Conservation (phyloP, 2,329 filamentous ascomycete genomes). For the Tolypocladium guangdongense region DNA sequence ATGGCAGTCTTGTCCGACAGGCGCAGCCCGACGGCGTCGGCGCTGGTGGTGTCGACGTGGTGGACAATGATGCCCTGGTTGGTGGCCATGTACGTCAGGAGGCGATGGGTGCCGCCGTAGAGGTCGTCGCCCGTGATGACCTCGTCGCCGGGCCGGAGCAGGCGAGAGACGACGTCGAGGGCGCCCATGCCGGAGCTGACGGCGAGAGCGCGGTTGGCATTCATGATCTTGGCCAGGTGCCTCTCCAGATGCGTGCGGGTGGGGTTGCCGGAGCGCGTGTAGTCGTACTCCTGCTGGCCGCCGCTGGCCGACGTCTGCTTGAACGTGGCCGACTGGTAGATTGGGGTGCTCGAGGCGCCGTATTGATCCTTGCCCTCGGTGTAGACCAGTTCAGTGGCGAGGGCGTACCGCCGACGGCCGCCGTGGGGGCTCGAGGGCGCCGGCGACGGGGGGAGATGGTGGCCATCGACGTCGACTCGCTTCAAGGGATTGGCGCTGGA, state of each 20-base stretch:
- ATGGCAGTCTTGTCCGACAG: slow-evolving; percentile 78
- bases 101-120: slow-evolving; percentile 88
- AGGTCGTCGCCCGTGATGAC: slow-evolving; percentile 95
- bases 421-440: slow-evolving; percentile 83
- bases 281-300: slow-evolving; percentile 85
- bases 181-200: slow-evolving; percentile 97
- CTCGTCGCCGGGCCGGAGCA: slow-evolving; percentile 87
- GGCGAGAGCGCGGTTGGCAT: slow-evolving; percentile 77
- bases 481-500: slow-evolving; percentile 26
- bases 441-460: slow-evolving; percentile 80
- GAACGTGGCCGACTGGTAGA: slow-evolving; percentile 98
- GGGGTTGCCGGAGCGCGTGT: slow-evolving; percentile 94
- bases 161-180: slow-evolving; percentile 85
- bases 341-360: slow-evolving; percentile 89
- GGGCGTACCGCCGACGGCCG: slow-evolving; percentile 73
- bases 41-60: slow-evolving; percentile 86
- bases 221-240: slow-evolving; percentile 98
- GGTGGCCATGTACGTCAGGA: slow-evolving; percentile 82
- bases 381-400: slow-evolving; percentile 93
- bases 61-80: slow-evolving; percentile 89
- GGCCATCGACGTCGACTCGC: slow-evolving; percentile 69
- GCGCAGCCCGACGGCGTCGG: slow-evolving; percentile 56
- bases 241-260: slow-evolving; percentile 93
- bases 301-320: slow-evolving; percentile 77
- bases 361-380: slow-evolving; percentile 96